Conservation (phyloP, 176 grass and related monocot genomes). For the Oryza glumipatula region DNA sequence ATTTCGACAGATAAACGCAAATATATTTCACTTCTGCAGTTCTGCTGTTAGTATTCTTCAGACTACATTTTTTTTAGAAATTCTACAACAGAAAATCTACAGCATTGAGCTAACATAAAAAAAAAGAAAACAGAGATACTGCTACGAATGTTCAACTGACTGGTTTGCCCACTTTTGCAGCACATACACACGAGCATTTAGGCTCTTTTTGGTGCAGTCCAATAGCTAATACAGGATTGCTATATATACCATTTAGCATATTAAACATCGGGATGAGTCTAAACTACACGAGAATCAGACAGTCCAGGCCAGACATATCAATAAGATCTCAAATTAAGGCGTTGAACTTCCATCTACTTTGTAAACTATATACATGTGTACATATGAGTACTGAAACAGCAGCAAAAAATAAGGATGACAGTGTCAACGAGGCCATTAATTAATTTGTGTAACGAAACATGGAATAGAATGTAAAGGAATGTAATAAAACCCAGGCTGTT, state of each 20-base stretch:
- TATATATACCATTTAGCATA: not conserved
- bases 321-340: conserved; percentile 24
- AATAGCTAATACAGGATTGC: conserved; percentile 10
- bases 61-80: no score
- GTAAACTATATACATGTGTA: conserved; percentile 25
- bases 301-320: not conserved
- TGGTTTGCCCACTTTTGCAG: not conserved
- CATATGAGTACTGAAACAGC: conserved; percentile 8
- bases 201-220: not conserved
- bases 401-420: not conserved
- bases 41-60: not conserved
- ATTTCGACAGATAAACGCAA: no score
- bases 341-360: not conserved
- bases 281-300: conserved; percentile 17
- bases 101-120: no score
- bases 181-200: not conserved
- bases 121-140: not conserved
- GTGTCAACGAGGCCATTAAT: not conserved
- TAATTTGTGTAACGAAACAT: not conserved
- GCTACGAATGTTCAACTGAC: not conserved
- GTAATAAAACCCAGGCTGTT: not conserved
- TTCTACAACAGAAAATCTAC: no score
- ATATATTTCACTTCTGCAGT: no score
- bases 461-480: conserved; percentile 3
- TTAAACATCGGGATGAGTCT: not conserved